Conservation (phyloP, 75 land plant genomes). For the Sequoia sempervirens region DNA sequence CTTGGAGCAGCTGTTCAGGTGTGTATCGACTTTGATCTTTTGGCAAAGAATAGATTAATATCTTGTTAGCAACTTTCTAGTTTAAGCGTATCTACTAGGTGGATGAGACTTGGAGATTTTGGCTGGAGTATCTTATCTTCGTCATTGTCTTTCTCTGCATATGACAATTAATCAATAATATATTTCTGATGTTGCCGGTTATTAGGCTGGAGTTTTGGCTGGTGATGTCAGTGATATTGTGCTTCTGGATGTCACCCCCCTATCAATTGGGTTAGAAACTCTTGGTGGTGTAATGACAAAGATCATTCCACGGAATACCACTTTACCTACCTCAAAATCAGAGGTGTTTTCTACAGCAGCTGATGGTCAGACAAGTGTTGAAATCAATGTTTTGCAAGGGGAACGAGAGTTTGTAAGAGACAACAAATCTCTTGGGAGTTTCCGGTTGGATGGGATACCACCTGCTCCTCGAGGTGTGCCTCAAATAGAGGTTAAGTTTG, state of each 20-base stretch:
- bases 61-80: neutral
- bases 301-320: slow-evolving; percentile 76
- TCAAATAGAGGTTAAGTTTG: slow-evolving; percentile 74
- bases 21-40: neutral
- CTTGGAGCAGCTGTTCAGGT: slow-evolving; percentile 90
- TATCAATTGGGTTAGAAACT: slow-evolving; percentile 75
- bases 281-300: slow-evolving; percentile 81
- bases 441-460: slow-evolving; percentile 74
- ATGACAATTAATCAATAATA: neutral
- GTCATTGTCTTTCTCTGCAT: neutral
- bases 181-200: neutral
- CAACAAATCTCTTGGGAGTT: slow-evolving; percentile 76
- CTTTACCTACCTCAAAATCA: slow-evolving; percentile 73
- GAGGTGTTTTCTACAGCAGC: slow-evolving; percentile 86
- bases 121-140: neutral
- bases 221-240: slow-evolving; percentile 86
- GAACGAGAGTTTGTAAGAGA: slow-evolving; percentile 84
- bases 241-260: slow-evolving; percentile 73
- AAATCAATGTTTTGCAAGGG: slow-evolving; percentile 78
- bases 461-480: slow-evolving; percentile 87
- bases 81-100: neutral
- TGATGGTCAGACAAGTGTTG: slow-evolving; percentile 77
- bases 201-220: slow-evolving; percentile 77
- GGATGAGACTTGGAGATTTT: neutral
- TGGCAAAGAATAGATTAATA: neutral